Conservation (phyloP, 179 eudicot genomes). For the Spergularia azorica region DNA sequence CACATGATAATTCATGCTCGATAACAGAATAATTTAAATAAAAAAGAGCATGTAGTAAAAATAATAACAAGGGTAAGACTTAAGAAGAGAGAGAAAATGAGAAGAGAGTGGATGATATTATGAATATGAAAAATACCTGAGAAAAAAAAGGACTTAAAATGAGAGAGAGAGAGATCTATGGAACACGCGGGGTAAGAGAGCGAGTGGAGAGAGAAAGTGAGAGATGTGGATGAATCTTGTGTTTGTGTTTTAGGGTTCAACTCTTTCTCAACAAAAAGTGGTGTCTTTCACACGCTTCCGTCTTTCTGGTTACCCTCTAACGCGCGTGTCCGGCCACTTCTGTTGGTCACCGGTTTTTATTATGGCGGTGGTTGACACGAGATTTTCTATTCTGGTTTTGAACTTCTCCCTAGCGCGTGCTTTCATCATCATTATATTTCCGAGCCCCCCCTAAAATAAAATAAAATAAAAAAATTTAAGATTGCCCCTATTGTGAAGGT, state of each 20-base stretch:
- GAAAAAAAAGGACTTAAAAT: background rate
- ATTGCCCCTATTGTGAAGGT: no score
- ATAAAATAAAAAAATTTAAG: no score
- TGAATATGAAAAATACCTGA: slow-evolving; percentile 4
- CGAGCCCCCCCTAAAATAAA: no score
- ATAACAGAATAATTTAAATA: background rate
- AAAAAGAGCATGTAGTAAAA: background rate
- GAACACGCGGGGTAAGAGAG: slow-evolving; percentile 12
- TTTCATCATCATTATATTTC: no score
- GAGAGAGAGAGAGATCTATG: slow-evolving; percentile 6
- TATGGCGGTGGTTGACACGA: background rate
- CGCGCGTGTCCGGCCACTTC: background rate
- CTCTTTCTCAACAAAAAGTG: background rate
- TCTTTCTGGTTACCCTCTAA: background rate
- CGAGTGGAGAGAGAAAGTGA: slow-evolving; percentile 7
- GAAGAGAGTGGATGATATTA: no score
- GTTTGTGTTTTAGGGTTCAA: no score
- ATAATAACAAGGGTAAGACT: background rate
- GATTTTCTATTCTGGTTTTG: no score
- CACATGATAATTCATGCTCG: background rate
- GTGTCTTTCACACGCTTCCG: slow-evolving; percentile 19
- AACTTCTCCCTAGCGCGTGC: no score
- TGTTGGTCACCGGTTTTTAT: background rate
- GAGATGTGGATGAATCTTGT: background rate
- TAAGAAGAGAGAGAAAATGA: background rate